Evolutionary conservation across 148 eudicot species (phyloP), one percentile per base, ranked within the genome.

Genomic region (Amaranthus palmeri): DNA sequence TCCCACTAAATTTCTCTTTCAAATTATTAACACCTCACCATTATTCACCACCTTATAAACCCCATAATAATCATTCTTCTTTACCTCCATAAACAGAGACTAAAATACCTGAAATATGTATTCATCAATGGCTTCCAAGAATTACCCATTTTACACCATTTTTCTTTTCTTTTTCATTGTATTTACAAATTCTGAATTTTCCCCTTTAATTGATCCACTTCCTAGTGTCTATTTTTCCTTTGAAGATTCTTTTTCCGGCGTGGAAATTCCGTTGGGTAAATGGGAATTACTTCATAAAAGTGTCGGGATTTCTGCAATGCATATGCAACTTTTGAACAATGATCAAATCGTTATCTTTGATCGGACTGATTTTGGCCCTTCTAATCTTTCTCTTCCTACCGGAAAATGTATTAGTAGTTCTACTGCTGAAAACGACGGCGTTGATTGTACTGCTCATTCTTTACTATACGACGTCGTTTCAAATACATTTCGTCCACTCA

Each of bases 261-360:
- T 6, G 53, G 53, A 45, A 6, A 61, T 50, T 3, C 65, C 76
- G 0, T 44, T 69, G 0, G 93, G 92, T 0, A 6, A 54, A 15
- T 91, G 93, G 92, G 5, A 10, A 1, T 75, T 87, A 5, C 83
- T 87, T 25, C 87, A 85, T 2, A n/a, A 55, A 5, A 77, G 74
- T 68, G 71, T 89, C 42, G 97, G 98, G 41, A 69, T 95, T 43
- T 91, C 97, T 41, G 98, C 98, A 68, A 91, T 91, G 97, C 98
- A 95, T 85, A 89, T 91, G 96, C 98, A 95, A 44, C 93, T 95
- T 18, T 75, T 91, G 4, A 52, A 82, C 83, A 61, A 87, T 77
- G 85, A 85, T 83, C 82, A 78, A 6, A 79, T 95, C 42, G 59
- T 95, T 3, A 83, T 95, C 14, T 95, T 91, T 65, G 98, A 95